Evolutionary conservation across 768 basidiomycete species (phyloP).

Genomic region (Chalciporus chontae): DNA sequence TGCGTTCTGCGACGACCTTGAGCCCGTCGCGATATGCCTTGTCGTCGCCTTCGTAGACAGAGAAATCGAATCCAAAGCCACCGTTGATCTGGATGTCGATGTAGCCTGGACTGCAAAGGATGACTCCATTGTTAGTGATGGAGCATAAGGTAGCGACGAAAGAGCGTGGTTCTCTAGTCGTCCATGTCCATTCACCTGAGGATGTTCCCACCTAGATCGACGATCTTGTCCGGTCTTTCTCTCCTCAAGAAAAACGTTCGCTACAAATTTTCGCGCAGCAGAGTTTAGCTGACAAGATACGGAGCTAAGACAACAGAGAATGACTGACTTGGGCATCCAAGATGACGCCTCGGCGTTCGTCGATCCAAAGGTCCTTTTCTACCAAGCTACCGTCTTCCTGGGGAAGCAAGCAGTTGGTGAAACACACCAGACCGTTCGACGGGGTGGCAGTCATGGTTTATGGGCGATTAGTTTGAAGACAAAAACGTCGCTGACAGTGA

Average conservation of each 20-base stretch:
- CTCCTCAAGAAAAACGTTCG: constrained; percentile 62
- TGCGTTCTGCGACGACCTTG: constrained; percentile 65
- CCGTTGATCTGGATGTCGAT: constrained; percentile 91
- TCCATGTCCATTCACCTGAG: constrained; percentile 46
- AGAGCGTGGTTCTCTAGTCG: not conserved
- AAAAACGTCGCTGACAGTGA: not conserved
- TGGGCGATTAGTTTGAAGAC: constrained; percentile 8
- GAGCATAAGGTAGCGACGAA: not conserved
- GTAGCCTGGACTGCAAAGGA: constrained; percentile 65
- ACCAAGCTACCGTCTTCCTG: constrained; percentile 75
- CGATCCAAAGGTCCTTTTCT: constrained; percentile 79
- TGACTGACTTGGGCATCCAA: constrained; percentile 65
- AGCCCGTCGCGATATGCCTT: constrained; percentile 65
- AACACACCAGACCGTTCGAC: constrained; percentile 72
- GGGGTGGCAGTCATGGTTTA: constrained; percentile 16
- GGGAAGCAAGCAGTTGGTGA: constrained; percentile 82
- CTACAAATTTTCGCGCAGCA: constrained; percentile 32
- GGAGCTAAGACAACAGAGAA: not conserved
- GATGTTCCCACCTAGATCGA: constrained; percentile 76
- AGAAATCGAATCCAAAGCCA: constrained; percentile 85
- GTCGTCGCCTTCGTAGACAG: constrained; percentile 72
- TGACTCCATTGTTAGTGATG: constrained; percentile 10
- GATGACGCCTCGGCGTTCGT: constrained; percentile 68
- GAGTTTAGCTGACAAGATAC: not conserved
- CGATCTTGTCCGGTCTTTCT: constrained; percentile 56